Evolutionary conservation across 2,329 filamentous ascomycete genomes (phyloP), one percentile per base, ranked within the genome.

Genomic region (Leptographium galeiforme): DNA sequence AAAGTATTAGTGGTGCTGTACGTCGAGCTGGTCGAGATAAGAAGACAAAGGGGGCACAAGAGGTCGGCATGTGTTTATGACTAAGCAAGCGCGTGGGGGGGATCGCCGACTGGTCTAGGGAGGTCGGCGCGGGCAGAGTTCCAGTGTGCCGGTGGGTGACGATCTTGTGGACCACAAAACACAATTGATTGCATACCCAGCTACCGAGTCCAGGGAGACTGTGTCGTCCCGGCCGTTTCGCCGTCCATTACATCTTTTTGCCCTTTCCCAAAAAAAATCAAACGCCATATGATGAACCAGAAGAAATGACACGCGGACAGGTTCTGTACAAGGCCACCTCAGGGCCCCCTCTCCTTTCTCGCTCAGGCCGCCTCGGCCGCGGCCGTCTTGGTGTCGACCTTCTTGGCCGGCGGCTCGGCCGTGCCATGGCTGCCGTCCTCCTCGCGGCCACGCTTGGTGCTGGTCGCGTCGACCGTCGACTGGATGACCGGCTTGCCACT

Each of bases 341-440:
- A 5, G 25, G 25, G 25, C 3, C 25, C 25, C 25, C 25, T 25
- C 25, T 25, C 25, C 25, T 25, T 6, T 16, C 40, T 44, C 16
- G 44, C 30, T 49, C 19, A 52, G 8, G 50, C 50, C 13, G 41
- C 19, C 19, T 41, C 38, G 18, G 18, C 36, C 2, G 40, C 65
- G 47, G 69, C 61, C 8, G 57, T 63, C 69, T 79, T 78, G 63
- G 63, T 68, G 58, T 84, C 78, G 43, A 81, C 73, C 70, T 84
- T 84, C 73, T 84, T 84, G 19, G 78, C 72, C 4, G 77, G 69
- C 34, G 72, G 76, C 54, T 72, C 71, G n/a, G 63, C 68, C 7
- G 55, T 57, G 5, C 63, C 60, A 34, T 47, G 25, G 46, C 30
- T 54, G 38, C 61, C 64, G 46, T 63, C 69, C 34, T 76, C 76